Percentiles rank a stretch among this genome's conserved stretches.
Evolutionary conservation across 202 grass and related monocot species (phyloP).

Genomic region (Zoysia matrella): DNA sequence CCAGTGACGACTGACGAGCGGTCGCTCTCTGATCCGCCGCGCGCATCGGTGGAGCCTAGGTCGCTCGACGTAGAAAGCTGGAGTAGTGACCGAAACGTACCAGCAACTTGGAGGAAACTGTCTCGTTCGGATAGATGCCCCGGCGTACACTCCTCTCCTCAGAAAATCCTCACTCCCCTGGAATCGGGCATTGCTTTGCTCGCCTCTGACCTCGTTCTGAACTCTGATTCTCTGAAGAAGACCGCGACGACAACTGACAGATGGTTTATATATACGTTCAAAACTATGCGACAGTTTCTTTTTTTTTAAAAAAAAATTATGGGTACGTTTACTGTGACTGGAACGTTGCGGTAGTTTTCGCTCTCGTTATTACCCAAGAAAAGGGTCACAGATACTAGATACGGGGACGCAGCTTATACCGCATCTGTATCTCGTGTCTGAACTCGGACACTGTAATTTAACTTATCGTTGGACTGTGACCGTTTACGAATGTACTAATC

Average conservation of each 20-base stretch:
- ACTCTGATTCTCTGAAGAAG: background rate
- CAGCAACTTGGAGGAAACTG: background rate
- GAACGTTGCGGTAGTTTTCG: too few species aligned
- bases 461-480: too few species aligned
- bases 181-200: background rate
- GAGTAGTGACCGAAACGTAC: too few species aligned
- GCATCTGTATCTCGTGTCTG: too few species aligned
- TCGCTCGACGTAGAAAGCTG: background rate
- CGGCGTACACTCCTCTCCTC: background rate
- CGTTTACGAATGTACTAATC: background rate
- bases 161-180: background rate
- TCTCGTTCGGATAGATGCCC: background rate
- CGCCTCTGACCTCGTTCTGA: background rate
- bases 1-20: too few species aligned
- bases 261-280: constrained; percentile 26
- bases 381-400: too few species aligned
- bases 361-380: too few species aligned
- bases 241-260: background rate
- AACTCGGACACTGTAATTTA: too few species aligned
- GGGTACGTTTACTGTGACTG: too few species aligned
- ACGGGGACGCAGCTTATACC: too few species aligned
- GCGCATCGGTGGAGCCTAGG: constrained; percentile 1
- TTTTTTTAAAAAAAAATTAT: background rate
- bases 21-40: background rate
- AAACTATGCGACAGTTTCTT: constrained; percentile 37